These are phyloP conservation scores for Phytophthora litchii DNA, from an alignment of 352 stramenopile species.

Conservation along the genomic window DNA sequence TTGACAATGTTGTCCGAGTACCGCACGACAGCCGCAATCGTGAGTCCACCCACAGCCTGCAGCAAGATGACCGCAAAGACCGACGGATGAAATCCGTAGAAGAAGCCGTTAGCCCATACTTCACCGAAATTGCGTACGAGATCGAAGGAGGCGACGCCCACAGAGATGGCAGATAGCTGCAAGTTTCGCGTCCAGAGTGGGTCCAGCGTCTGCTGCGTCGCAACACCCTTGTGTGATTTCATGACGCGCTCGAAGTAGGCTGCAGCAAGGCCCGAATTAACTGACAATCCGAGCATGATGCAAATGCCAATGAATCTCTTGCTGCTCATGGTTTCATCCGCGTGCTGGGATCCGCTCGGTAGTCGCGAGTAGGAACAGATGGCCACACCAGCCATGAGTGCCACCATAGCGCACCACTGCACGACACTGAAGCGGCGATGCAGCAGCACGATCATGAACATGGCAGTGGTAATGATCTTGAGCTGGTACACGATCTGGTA, in stretches of 20 bases:
- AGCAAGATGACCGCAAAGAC: constrained; percentile 84
- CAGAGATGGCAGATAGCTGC: constrained; percentile 84
- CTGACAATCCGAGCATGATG: constrained; percentile 76
- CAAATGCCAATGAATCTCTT: constrained; percentile 77
- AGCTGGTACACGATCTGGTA: constrained; percentile 92
- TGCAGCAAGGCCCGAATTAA: constrained; percentile 88
- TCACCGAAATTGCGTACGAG: constrained; percentile 69
- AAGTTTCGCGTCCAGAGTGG: constrained; percentile 88
- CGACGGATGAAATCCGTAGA: constrained; percentile 78
- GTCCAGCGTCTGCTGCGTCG: constrained; percentile 79
- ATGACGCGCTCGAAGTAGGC: constrained; percentile 90
- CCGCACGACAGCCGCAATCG: constrained; percentile 83
- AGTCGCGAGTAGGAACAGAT: constrained; percentile 85
- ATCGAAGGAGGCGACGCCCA: constrained; percentile 73
- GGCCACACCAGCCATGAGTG: constrained; percentile 86
- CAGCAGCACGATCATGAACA: constrained; percentile 90
- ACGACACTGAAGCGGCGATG: constrained; percentile 84
- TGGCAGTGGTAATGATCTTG: constrained; percentile 91
- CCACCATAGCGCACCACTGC: constrained; percentile 86
- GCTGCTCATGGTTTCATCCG: constrained; percentile 42
- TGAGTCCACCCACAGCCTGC: constrained; percentile 84
- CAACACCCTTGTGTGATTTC: constrained; percentile 82
- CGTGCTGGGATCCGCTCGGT: constrained; percentile 32
- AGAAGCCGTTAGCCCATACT: constrained; percentile 74
- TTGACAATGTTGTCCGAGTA: constrained; percentile 92